Percentiles rank a stretch among this genome's conserved stretches.
phyloP scores from a whole-genome alignment of 495 filamentous ascomycete species.

The Podospora fimiseda region DNA sequence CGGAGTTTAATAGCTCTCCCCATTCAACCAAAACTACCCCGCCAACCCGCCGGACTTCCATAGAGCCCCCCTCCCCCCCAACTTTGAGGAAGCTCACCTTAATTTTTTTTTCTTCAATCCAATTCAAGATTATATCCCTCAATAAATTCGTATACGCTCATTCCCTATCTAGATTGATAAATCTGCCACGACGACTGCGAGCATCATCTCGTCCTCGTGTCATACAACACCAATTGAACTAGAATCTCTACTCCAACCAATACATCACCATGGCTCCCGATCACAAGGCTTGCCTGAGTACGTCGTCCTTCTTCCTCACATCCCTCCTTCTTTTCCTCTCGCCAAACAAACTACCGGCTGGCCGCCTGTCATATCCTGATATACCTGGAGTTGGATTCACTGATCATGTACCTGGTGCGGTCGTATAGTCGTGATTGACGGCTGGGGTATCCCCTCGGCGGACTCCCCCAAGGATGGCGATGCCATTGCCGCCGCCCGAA shows the following conservation, averaged over 20 bases:
- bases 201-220: too few species aligned
- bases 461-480: conserved; percentile 77
- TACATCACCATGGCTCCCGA: conserved; percentile 63
- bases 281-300: conserved; percentile 92
- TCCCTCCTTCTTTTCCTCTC: too few species aligned
- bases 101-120: neutral
- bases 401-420: conserved; percentile 44
- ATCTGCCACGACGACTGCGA: too few species aligned
- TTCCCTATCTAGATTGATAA: neutral
- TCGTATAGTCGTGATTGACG: conserved; percentile 84
- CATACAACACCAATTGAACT: conserved; percentile 3
- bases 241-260: neutral
- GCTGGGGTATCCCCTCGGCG: conserved; percentile 85
- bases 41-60: conserved; percentile 15
- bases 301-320: conserved; percentile 50
- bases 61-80: neutral
- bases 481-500: conserved; percentile 87
- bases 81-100: neutral
- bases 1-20: neutral
- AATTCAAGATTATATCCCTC: neutral
- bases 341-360: conserved; percentile 42
- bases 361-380: conserved; percentile 40
- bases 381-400: conserved; percentile 48
- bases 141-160: neutral
- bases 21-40: conserved; percentile 12